Percentiles rank a stretch among this genome's conserved stretches.
Evolutionary conservation across 345 rosid genomes (phyloP).

Genomic region (Sonneratia alba): DNA sequence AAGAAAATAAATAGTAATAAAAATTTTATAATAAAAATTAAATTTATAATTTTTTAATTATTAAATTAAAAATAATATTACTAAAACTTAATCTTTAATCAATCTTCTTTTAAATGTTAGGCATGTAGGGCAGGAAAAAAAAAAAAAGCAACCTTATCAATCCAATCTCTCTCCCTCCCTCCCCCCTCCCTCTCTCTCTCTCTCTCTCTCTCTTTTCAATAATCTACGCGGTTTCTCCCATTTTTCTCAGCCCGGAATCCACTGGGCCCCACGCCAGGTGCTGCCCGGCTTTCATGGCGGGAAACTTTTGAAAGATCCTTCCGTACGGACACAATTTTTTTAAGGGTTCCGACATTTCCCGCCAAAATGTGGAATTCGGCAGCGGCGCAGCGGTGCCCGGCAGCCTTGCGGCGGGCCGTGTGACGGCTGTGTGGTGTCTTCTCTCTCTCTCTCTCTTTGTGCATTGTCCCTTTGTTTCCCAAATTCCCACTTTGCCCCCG

Average conservation of each 20-base stretch:
- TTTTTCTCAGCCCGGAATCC: constrained; percentile 2
- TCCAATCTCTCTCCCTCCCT: no score
- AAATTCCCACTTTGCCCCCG: no score
- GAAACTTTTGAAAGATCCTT: background rate
- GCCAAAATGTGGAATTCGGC: constrained; percentile 2
- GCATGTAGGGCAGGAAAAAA: no score
- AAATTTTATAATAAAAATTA: no score
- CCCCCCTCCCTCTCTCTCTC: no score
- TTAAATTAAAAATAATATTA: no score
- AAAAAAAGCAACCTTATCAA: no score
- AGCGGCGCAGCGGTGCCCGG: background rate
- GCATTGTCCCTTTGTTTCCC: background rate
- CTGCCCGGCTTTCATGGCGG: constrained; percentile 13
- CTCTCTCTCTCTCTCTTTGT: background rate
- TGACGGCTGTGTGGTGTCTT: background rate
- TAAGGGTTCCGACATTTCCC: constrained; percentile 1
- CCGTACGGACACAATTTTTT: background rate
- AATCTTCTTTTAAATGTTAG: no score
- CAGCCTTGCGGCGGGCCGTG: background rate
- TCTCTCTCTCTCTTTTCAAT: no score
- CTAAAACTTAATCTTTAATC: no score
- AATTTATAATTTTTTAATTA: no score
- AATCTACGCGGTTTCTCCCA: constrained; percentile 10
- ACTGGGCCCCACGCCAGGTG: background rate
- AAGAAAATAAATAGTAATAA: no score